Conservation (phyloP, 2,329 filamentous ascomycete genomes). For the Botryotinia narcissicola region DNA sequence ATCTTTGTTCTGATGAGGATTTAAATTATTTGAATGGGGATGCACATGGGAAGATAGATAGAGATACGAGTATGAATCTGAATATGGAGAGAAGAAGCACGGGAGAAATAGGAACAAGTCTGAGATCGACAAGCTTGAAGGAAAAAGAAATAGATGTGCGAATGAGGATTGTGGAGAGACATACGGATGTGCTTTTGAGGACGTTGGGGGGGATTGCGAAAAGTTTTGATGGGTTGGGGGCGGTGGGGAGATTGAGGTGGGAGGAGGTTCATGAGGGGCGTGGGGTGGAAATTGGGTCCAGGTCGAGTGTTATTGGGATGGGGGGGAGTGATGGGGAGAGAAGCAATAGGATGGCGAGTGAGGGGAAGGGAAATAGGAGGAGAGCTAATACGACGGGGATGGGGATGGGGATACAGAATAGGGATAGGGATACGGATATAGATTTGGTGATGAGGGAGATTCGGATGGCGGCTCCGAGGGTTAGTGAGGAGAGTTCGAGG, state of each 20-base stretch:
- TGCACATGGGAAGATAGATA: background rate
- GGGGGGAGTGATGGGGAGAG: background rate
- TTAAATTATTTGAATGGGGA: background rate
- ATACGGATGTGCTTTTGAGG: constrained; percentile 30
- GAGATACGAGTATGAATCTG: background rate
- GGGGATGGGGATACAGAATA: background rate
- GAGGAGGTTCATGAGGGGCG: background rate
- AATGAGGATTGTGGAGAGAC: constrained; percentile 31
- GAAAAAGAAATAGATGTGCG: constrained; percentile 32
- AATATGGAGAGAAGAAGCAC: background rate
- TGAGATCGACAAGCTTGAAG: constrained; percentile 21
- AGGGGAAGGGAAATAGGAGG: background rate
- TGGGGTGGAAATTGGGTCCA: background rate
- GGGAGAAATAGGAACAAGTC: background rate
- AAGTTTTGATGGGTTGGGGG: background rate
- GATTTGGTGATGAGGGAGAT: constrained; percentile 14
- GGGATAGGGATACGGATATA: background rate
- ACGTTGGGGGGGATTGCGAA: constrained; percentile 29
- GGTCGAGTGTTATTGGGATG: background rate
- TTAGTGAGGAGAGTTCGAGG: background rate
- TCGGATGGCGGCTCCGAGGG: background rate
- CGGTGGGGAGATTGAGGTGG: background rate
- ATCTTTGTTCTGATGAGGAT: background rate
- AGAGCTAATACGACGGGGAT: constrained; percentile 6
- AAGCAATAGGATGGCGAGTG: background rate